Percentiles rank a stretch among this genome's conserved stretches.
Conservation (phyloP, 176 grass and related monocot species). For the Ensete ventricosum region DNA sequence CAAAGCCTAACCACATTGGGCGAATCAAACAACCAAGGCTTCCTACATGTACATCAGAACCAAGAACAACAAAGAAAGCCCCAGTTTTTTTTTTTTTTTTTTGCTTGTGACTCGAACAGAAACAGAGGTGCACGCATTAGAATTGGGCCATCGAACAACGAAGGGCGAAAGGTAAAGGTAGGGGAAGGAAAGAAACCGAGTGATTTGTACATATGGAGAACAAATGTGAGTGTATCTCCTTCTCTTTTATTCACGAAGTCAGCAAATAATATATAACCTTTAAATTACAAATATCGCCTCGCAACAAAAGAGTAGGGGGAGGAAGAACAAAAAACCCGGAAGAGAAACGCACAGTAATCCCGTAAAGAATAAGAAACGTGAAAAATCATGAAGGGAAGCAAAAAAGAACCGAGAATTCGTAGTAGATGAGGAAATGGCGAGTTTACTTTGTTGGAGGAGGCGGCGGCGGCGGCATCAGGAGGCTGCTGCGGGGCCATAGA, state of each 20-base stretch:
- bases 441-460: neutral
- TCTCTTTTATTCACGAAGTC: neutral
- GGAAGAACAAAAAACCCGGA: neutral
- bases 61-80: no score
- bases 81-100: no score
- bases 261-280: neutral
- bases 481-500: neutral
- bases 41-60: no score
- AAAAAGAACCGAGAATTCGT: neutral
- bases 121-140: no score
- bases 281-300: constrained; percentile 11
- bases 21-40: no score
- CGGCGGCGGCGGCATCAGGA: neutral
- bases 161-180: no score
- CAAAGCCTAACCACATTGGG: no score
- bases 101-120: no score
- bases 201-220: no score
- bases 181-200: no score
- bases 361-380: neutral
- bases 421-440: neutral
- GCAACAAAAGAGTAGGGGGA: neutral
- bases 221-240: no score
- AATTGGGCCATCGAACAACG: no score
- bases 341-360: neutral
- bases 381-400: neutral